Base-by-base conservation (phyloP, 768 basidiomycete species). In the Rossbeevera mucosa region DNA sequence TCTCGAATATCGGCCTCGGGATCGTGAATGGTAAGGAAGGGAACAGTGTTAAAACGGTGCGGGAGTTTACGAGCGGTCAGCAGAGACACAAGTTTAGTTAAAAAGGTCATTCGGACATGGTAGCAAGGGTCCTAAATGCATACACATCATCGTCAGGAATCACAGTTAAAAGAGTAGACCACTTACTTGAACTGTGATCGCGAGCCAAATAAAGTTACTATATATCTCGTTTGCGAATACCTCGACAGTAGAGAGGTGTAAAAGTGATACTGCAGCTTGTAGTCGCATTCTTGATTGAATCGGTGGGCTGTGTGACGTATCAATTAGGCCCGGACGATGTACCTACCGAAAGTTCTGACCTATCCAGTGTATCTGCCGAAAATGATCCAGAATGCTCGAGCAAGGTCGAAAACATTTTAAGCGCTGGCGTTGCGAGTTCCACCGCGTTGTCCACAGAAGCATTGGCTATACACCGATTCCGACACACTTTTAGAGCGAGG, bases 11-110 rank as follows among this genome's bases (percentile, higher is more conserved):
- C 94, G 21, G 68, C 67, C 55, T 97, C 95, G 0, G 94, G 94
- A 67, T 99, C 96, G 60, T 91, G 86, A 1, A 94, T 86, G 0
- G 89, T 85, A 42, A 99, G 71, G 73, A 96, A 93, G 5, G 90
- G 86, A 51, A 96, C 80, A 42, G 89, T 74, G 64, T 94, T 91
- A 72, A 86, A 94, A 18, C 81, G 77, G 1, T 85, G 68, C 14
- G 83, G 77, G 2, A 94, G 71, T 68, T 86, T 85, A 30, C 82
- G 78, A 3, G 72, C 64, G 42, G 80, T 77, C n/a, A 94, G 68
- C 22, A 90, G 71, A 9, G 74, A 64, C 11, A 87, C 69, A 2
- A 94, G 73, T 68, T 96, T 96, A 22, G 72, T 78, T 47, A 97
- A 66, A 72, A 95, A 94, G 4, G 62, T 71, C 51, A 82, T 72